Percentiles rank a stretch among this genome's conserved stretches.
Conservation (phyloP, 1,139 yeast genomes). For the Yamadazyma oceani region DNA sequence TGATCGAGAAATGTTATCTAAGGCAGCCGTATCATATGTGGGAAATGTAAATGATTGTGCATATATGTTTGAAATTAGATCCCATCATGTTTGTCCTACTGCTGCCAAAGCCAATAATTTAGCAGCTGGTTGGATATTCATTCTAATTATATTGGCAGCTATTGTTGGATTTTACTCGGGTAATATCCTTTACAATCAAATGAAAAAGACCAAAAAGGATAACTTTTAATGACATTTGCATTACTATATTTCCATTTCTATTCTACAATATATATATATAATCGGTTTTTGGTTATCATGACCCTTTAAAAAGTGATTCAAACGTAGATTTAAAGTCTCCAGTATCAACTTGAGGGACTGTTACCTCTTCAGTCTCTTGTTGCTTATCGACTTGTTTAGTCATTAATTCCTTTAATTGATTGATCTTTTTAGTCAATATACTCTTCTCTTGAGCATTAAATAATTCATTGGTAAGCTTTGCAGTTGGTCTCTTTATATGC, state of each 20-base stretch:
- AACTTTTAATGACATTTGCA: not conserved
- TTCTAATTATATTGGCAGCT: slow-evolving; percentile 54
- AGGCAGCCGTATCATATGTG: slow-evolving; percentile 68
- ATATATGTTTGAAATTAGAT: slow-evolving; percentile 80
- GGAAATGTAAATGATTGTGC: slow-evolving; percentile 77
- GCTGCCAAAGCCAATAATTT: slow-evolving; percentile 58
- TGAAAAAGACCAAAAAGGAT: slow-evolving; percentile 5
- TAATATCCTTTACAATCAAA: slow-evolving; percentile 47
- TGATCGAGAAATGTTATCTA: slow-evolving; percentile 68
- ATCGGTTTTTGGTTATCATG: not conserved
- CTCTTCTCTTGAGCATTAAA: slow-evolving; percentile 38
- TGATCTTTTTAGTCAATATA: slow-evolving; percentile 12
- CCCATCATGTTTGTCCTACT: slow-evolving; percentile 87
- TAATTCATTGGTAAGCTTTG: slow-evolving; percentile 39
- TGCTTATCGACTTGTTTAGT: not conserved
- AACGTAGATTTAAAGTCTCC: slow-evolving; percentile 16
- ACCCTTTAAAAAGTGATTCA: slow-evolving; percentile 12
- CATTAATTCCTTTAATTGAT: slow-evolving; percentile 3
- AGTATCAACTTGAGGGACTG: not conserved
- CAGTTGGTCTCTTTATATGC: slow-evolving; percentile 67
- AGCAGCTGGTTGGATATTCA: slow-evolving; percentile 61
- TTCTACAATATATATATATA: not conserved
- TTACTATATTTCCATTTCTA: not conserved
- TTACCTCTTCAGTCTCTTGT: slow-evolving; percentile 1
- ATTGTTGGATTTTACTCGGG: slow-evolving; percentile 56